A percentile compares a stretch with the other conserved stretches of the same genome.
phyloP scores from a whole-genome alignment of 805 yeast genomes.

The Kodamaea kakaduensis region DNA sequence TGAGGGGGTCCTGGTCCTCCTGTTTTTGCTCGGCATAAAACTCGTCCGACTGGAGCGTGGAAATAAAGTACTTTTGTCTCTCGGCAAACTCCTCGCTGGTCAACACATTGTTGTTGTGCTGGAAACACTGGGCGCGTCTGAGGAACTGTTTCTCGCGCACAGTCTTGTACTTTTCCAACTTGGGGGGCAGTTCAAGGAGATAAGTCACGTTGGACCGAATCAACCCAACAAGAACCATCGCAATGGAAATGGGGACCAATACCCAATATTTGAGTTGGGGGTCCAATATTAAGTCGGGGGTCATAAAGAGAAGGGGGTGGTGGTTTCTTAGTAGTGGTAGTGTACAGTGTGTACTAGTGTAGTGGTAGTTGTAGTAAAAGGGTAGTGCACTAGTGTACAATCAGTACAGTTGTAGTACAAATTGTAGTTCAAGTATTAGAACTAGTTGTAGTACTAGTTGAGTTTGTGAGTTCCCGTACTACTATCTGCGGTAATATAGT shows the following conservation, averaged over 20 bases:
- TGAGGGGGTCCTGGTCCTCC: slow-evolving; percentile 33
- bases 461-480: too few species aligned
- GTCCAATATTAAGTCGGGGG: slow-evolving; percentile 51
- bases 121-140: slow-evolving; percentile 53
- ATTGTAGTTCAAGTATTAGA: slow-evolving; percentile 44
- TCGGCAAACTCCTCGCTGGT: slow-evolving; percentile 47
- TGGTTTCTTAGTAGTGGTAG: too few species aligned
- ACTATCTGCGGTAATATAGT: too few species aligned
- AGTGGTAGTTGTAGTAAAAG: too few species aligned
- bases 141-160: slow-evolving; percentile 61
- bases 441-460: slow-evolving; percentile 34
- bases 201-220: slow-evolving; percentile 64
- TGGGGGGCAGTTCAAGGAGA: slow-evolving; percentile 57
- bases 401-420: background rate
- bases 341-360: too few species aligned
- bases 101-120: slow-evolving; percentile 50
- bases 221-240: slow-evolving; percentile 85
- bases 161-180: slow-evolving; percentile 47
- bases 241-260: slow-evolving; percentile 79
- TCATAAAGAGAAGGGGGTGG: slow-evolving; percentile 1
- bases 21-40: slow-evolving; percentile 49
- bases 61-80: slow-evolving; percentile 48
- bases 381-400: background rate
- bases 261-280: slow-evolving; percentile 89
- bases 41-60: slow-evolving; percentile 48